Conservation (phyloP, 2,329 filamentous ascomycete species). For the Monilinia vaccinii-corymbosi region DNA sequence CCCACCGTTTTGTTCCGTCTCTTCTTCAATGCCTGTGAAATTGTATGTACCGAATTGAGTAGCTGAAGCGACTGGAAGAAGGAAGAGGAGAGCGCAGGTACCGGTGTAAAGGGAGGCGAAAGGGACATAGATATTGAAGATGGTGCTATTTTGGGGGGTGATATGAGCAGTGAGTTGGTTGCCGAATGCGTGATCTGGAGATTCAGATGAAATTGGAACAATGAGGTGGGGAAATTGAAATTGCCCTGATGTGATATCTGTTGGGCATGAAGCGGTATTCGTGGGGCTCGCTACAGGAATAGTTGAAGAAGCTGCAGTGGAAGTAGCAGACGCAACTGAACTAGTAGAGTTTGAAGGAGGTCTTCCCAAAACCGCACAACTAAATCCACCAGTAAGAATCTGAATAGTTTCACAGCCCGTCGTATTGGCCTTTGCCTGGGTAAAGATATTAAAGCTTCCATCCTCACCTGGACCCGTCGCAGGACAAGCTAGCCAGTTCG, state of each 20-base stretch:
- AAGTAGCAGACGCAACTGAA: neutral
- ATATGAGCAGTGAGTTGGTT: slow-evolving; percentile 48
- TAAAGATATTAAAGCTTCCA: slow-evolving; percentile 24
- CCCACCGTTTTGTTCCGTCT: slow-evolving; percentile 30
- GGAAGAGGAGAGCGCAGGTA: slow-evolving; percentile 55
- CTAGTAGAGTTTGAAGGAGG: neutral
- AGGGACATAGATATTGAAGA: slow-evolving; percentile 64
- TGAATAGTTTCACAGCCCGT: slow-evolving; percentile 23
- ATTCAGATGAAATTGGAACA: slow-evolving; percentile 45
- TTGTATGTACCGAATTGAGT: slow-evolving; percentile 38
- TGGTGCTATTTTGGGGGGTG: slow-evolving; percentile 33
- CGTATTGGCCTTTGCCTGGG: slow-evolving; percentile 14
- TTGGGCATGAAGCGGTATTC: slow-evolving; percentile 11
- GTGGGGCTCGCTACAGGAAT: neutral
- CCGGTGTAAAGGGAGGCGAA: slow-evolving; percentile 29
- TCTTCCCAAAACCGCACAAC: slow-evolving; percentile 19
- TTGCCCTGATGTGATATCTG: slow-evolving; percentile 26
- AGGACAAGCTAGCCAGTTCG: slow-evolving; percentile 24
- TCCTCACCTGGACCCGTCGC: slow-evolving; percentile 21
- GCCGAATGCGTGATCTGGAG: slow-evolving; percentile 43
- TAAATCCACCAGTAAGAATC: slow-evolving; percentile 20
- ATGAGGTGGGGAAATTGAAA: slow-evolving; percentile 55
- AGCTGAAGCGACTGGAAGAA: slow-evolving; percentile 45
- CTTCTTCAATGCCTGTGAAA: slow-evolving; percentile 43
- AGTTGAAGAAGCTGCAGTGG: neutral